Base-by-base conservation (phyloP, 441 rosid genomes). In the Euphorbia schlechtendalii region DNA sequence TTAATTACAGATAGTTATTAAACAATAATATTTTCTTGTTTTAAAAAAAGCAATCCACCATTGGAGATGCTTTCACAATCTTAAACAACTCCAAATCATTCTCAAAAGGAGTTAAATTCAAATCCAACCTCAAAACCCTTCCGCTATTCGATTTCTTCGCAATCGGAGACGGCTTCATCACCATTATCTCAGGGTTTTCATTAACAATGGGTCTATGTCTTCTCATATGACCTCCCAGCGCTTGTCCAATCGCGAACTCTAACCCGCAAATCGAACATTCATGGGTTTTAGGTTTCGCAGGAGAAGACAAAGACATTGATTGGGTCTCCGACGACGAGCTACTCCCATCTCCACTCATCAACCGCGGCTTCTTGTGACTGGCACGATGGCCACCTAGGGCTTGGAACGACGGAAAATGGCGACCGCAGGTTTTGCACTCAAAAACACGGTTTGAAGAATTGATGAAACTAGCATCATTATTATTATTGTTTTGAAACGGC, bases 381-480 rank as follows among this genome's bases (percentile, higher is more conserved):
- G 99, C 97, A 17, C 95, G 81, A 76, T 93, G 99, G 5, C 99
- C 98, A 0, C 99, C 99, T 0, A 93, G 75, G 5, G 99, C 97
- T 75, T 93, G 99, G 61, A 93, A 93, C 5, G 99, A 93, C 1
- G 90, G 80, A 65, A 93, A 93, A 15, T 82, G 82, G 25, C 95
- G 76, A 76, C 78, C 82, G 63, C 99, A 93, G 8, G 97, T 84
- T 68, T 90, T 90, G 77, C 99, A 93, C 86, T 90, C 93, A 63
- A 89, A 88, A 17, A 88, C 89, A 28, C 81, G 80, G 61, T n/a
- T n/a, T n/a, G n/a, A 41, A 41, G 45, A 41, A 20, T 13, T 41
- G 17, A 5, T 15, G 3, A n/a, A 17, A 48, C 1, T 48, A n/a
- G n/a, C n/a, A 18, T n/a, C n/a, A n/a, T n/a, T n/a, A n/a, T n/a